Evolutionary conservation across 2,329 filamentous ascomycete species (phyloP), one percentile per base, ranked within the genome.

Genomic region (Trichophyton rubrum): DNA sequence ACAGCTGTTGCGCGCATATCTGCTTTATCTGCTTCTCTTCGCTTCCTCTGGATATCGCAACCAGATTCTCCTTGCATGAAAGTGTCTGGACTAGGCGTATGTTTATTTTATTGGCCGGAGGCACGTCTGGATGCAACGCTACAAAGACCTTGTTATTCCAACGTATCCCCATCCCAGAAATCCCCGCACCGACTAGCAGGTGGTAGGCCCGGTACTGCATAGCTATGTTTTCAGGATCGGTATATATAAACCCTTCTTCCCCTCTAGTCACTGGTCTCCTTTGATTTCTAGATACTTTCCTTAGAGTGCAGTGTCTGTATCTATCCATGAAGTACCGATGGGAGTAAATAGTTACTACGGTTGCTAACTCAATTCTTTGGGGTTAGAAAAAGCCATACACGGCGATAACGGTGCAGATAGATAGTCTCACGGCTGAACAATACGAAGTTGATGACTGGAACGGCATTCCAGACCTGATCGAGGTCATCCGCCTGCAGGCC

Each of bases 401-500:
- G 70, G 90, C 93, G 47, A 86, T 99, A 64, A 96, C 92, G 40
- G 92, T 96, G 60, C 89, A 89, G 65, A 84, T 99, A 68, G 93
- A 97, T 74, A 86, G 86, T 62, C 82, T 97, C 67, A 97, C 92
- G 1, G 87, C 89, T 69, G 92, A 96, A 74, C 80, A 87, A 64
- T 95, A 89, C 74, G 87, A 95, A 63, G 89, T 95, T 70, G 90
- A 97, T 71, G 91, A 97, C 72, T 79, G 95, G 41, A 87, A 89
- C 68, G 93, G 92, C 24, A 90, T 99, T 65, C 89, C 92, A 45
- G 91, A 97, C 68, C 84, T 99, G 24, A 89, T 97, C 64, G 93
- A 99, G 74, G 90, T 93, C 61, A 89, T 99, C 71, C 87, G 88
- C 66, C 84, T 99, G 62, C 93, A 99, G 74, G 81, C 82, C 27